Base-by-base conservation (phyloP, 1,284 basidiomycete genomes). In the Chalciporus sp. region DNA sequence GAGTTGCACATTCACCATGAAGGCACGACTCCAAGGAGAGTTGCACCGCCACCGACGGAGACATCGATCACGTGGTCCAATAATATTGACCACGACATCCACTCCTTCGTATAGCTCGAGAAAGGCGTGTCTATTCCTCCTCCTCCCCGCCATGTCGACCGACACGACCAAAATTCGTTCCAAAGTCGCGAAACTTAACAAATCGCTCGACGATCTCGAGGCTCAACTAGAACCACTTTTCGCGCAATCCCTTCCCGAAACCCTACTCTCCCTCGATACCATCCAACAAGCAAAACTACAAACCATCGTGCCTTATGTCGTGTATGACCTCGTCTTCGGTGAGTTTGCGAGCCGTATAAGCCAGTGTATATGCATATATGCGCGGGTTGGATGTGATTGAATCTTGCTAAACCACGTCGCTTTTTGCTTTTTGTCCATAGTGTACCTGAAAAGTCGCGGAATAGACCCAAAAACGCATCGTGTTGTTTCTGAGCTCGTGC, bases 271-370 rank as follows among this genome's bases (percentile, higher is more conserved):
- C 7, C 76, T 92, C 20, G 84, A 89, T 55, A 82, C 82, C 3
- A 76, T 92, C n/a, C 85, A 91, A 58, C 86, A 90, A 63, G 90
- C 89, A 27, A 90, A 91, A 67, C 69, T 92, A 8, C 86, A 92
- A 57, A 84, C 86, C 7, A 74, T 83, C 33, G 66, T 92, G 28
- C 86, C 88, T 11, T 92, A 93, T 68, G 74, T 90, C n/a, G 77
- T 89, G 4, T 90, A 93, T 61, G 90, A 92, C 68, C 77, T 93
- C 16, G 74, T 91, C n/a, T 92, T 91, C 73, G 86, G 91, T 91
- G 58, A 57, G 64, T 35, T 5, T 16, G 7, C 27, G 17, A 29
- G 4, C 28, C 17, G 12, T 9, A n/a, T n/a, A n/a, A n/a, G n/a
- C n/a, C n/a, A n/a, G n/a, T n/a, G n/a, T 26, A 6, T 6, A 28